Percentiles rank a stretch among this genome's conserved stretches.
Conservation (phyloP, 306 rosid genomes). For the Quercus glauca region DNA sequence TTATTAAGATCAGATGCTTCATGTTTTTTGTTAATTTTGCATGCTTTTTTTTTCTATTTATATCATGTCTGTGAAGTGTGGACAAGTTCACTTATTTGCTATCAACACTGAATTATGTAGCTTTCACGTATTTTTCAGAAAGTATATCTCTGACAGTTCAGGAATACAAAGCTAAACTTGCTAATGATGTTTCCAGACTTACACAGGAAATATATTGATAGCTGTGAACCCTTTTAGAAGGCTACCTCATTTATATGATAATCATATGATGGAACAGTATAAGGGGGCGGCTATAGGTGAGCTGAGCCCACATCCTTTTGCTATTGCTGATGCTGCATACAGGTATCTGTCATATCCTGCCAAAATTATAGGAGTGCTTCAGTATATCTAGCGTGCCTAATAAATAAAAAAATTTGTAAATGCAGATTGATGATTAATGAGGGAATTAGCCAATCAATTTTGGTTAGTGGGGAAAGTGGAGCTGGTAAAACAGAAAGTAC, state of each 20-base stretch:
- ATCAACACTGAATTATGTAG: not conserved
- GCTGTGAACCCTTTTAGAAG: slow-evolving; percentile 94
- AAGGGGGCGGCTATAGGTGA: slow-evolving; percentile 77
- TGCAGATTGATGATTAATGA: slow-evolving; percentile 85
- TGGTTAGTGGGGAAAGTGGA: slow-evolving; percentile 99
- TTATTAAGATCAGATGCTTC: not conserved
- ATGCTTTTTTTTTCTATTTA: not conserved
- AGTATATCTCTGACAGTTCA: not conserved
- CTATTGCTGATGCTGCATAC: slow-evolving; percentile 94
- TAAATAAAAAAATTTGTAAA: not conserved
- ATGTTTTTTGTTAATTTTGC: not conserved
- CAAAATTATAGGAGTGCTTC: slow-evolving; percentile 6
- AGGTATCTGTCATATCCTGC: slow-evolving; percentile 50
- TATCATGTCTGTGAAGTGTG: not conserved
- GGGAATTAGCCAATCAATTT: slow-evolving; percentile 78
- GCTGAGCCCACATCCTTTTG: slow-evolving; percentile 96
- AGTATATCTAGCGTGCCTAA: not conserved
- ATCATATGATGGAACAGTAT: slow-evolving; percentile 69
- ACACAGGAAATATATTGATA: slow-evolving; percentile 91
- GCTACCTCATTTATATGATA: slow-evolving; percentile 74
- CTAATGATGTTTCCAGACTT: slow-evolving; percentile 61
- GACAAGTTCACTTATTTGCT: not conserved
- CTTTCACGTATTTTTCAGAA: not conserved
- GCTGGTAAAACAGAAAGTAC: slow-evolving; percentile 98
- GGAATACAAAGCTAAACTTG: slow-evolving; percentile 21